A percentile compares a stretch with the other conserved stretches of the same genome.
Conservation (phyloP, 805 yeast genomes). For the Pachysolen tannophilus region DNA sequence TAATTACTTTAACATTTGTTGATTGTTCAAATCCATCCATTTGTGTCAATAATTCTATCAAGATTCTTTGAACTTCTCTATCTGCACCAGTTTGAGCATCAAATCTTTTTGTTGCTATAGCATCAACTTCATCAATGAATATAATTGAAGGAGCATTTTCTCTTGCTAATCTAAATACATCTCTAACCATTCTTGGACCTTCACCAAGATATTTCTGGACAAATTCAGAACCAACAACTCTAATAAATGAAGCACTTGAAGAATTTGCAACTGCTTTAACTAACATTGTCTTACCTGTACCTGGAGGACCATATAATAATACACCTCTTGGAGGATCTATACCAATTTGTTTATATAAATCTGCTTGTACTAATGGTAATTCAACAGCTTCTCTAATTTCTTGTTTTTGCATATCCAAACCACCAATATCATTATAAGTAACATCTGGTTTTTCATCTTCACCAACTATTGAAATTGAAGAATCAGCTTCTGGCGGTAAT, state of each 20-base stretch:
- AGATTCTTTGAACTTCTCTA: slow-evolving; percentile 96
- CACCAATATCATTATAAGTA: slow-evolving; percentile 97
- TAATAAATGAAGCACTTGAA: slow-evolving; percentile 90
- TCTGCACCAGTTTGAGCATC: slow-evolving; percentile 99
- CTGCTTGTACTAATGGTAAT: slow-evolving; percentile 92
- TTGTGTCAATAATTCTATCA: slow-evolving; percentile 94
- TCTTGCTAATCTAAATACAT: slow-evolving; percentile 93
- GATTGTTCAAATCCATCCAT: slow-evolving; percentile 99
- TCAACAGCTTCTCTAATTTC: slow-evolving; percentile 99
- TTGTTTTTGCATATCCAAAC: slow-evolving; percentile 97
- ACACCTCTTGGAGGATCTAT: slow-evolving; percentile 99
- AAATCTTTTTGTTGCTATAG: slow-evolving; percentile 97
- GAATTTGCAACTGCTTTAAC: slow-evolving; percentile 98
- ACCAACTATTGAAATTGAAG: slow-evolving; percentile 89
- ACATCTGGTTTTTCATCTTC: slow-evolving; percentile 90
- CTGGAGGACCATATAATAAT: slow-evolving; percentile 97
- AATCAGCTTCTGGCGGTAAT: slow-evolving; percentile 97
- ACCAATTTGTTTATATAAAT: slow-evolving; percentile 93
- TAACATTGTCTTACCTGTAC: slow-evolving; percentile 98
- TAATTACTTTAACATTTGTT: slow-evolving; percentile 91
- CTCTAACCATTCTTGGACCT: slow-evolving; percentile 99
- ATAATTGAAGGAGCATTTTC: slow-evolving; percentile 97
- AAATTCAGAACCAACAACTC: slow-evolving; percentile 97
- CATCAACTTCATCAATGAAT: slow-evolving; percentile 97
- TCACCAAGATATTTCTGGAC: slow-evolving; percentile 98